phyloP scores from a whole-genome alignment of 805 yeast genomes.

The Teunomyces panamensis region DNA sequence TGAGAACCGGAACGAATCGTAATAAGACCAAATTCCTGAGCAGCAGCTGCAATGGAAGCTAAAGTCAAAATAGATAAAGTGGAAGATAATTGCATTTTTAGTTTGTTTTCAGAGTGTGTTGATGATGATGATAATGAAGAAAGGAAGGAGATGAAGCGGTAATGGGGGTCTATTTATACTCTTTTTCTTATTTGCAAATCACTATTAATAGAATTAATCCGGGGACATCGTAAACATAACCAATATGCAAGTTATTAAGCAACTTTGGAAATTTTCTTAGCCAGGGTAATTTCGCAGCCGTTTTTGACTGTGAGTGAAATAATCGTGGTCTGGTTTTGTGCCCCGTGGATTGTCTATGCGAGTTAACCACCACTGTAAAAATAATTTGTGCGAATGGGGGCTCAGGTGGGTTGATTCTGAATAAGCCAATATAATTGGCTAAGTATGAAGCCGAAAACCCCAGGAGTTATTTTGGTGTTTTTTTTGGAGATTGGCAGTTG shows the following conservation, averaged over 20 bases:
- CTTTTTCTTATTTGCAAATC: background rate
- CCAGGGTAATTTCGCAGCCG: constrained; percentile 2
- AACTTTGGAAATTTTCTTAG: background rate
- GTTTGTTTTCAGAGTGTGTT: constrained; percentile 1
- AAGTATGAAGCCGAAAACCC: no score
- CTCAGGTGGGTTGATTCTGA: background rate
- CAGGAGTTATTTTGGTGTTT: no score
- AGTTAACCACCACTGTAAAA: background rate
- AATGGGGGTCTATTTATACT: no score
- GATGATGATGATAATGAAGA: constrained; percentile 4
- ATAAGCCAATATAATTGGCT: no score
- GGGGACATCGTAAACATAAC: background rate
- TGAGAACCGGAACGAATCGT: constrained; percentile 24
- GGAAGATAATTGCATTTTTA: constrained; percentile 11
- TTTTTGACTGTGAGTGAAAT: background rate
- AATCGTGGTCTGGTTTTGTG: background rate
- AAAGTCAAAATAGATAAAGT: constrained; percentile 19
- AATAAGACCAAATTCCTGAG: constrained; percentile 16
- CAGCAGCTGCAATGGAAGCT: constrained; percentile 22
- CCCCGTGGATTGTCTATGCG: background rate
- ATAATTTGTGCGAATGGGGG: background rate
- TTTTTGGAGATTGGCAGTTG: no score
- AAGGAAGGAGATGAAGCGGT: background rate
- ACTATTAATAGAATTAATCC: constrained; percentile 1
- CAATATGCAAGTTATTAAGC: constrained; percentile 1